Evolutionary conservation across 148 eudicot genomes (phyloP).

Genomic region (Persicaria tinctoria): DNA sequence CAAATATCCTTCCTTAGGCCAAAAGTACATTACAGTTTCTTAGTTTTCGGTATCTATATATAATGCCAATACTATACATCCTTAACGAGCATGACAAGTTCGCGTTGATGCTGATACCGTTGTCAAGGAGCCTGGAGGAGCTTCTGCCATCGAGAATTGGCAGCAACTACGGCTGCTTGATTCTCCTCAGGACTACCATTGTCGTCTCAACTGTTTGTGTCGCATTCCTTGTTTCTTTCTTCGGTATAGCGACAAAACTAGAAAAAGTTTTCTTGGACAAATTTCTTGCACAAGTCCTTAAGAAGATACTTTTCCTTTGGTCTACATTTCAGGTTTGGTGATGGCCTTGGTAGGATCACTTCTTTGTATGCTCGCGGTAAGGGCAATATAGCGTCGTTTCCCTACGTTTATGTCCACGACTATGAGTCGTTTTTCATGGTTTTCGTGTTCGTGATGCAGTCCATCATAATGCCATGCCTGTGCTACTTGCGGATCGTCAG

Average conservation of each 20-base stretch:
- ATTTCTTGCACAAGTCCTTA: neutral
- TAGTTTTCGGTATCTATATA: neutral
- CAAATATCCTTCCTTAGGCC: constrained; percentile 52
- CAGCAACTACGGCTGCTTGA: constrained; percentile 33
- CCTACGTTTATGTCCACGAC: neutral
- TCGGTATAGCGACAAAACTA: constrained; percentile 26
- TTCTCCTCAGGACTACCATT: constrained; percentile 45
- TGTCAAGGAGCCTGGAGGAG: constrained; percentile 72
- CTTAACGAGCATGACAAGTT: neutral
- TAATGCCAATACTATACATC: neutral
- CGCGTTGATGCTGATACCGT: constrained; percentile 54
- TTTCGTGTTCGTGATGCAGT: constrained; percentile 29
- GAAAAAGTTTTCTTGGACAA: neutral
- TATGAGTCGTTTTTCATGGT: neutral
- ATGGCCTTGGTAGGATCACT: constrained; percentile 80
- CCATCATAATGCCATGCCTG: constrained; percentile 58
- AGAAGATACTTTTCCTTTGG: neutral
- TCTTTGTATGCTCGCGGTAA: constrained; percentile 55
- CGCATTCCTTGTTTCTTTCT: constrained; percentile 65
- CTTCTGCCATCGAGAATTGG: constrained; percentile 42
- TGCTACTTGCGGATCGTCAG: constrained; percentile 41
- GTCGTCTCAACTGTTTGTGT: constrained; percentile 53
- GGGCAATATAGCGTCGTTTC: neutral
- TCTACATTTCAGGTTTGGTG: constrained; percentile 48
- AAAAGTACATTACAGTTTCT: neutral